Percentiles rank a stretch among this genome's conserved stretches.
These are phyloP conservation scores for Diaporthe nobilis DNA, from an alignment of 2,329 filamentous ascomycete species.

Conservation along the genomic window DNA sequence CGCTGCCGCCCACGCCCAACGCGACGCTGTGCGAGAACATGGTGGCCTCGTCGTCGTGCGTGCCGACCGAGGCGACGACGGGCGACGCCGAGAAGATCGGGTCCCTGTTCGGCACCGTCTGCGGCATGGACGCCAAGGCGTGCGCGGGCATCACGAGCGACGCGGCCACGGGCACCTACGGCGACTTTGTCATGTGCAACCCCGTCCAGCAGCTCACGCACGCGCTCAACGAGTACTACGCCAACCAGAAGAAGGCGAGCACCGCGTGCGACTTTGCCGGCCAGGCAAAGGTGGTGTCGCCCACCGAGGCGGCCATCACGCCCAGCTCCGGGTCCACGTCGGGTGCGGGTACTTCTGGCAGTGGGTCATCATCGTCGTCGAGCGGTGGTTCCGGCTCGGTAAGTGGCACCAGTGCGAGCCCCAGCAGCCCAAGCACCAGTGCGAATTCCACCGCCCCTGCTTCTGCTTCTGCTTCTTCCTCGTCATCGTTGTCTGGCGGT, in stretches of 20 bases:
- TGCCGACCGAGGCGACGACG: constrained; percentile 72
- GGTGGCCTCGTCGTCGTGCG: constrained; percentile 80
- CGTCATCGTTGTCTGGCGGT: constrained; percentile 2
- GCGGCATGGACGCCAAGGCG: constrained; percentile 64
- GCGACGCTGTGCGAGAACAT: constrained; percentile 87
- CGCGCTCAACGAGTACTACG: constrained; percentile 82
- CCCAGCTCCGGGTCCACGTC: constrained; percentile 6
- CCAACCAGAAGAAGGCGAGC: constrained; percentile 64
- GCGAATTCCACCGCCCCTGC: constrained; percentile 3
- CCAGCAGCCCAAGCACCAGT: constrained; percentile 22
- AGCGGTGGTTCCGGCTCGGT: constrained; percentile 25
- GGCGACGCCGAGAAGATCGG: constrained; percentile 73
- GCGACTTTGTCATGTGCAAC: constrained; percentile 84
- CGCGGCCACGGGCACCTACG: constrained; percentile 77
- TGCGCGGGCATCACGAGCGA: constrained; percentile 80
- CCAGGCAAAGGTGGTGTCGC: constrained; percentile 60
- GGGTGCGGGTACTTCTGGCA: neutral
- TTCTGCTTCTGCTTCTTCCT: neutral
- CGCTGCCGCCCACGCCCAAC: constrained; percentile 88
- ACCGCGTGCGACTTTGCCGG: constrained; percentile 81
- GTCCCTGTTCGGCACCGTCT: constrained; percentile 81
- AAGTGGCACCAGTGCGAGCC: constrained; percentile 32
- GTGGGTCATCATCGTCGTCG: neutral
- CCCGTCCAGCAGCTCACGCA: constrained; percentile 79
- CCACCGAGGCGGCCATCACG: constrained; percentile 19